phyloP scores from a whole-genome alignment of 2,329 filamentous ascomycete genomes.

The Alternaria atra region DNA sequence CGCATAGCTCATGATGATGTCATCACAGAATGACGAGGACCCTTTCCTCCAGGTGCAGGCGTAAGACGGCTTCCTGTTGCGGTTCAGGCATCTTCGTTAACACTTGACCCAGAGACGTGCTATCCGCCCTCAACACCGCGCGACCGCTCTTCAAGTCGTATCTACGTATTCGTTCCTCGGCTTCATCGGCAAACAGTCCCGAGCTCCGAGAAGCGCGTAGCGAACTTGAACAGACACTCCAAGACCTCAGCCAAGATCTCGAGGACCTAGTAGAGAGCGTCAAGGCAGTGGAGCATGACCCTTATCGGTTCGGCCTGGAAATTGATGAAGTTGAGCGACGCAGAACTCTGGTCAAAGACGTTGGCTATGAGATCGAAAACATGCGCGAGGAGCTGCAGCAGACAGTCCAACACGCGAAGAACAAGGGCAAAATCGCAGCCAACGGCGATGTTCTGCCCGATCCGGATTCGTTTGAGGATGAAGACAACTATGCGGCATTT shows the following conservation, averaged over 20 bases:
- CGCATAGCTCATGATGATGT: constrained; percentile 45
- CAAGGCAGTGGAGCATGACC: constrained; percentile 84
- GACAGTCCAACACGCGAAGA: constrained; percentile 57
- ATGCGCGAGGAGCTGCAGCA: constrained; percentile 85
- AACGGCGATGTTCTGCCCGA: constrained; percentile 65
- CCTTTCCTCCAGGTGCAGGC: constrained; percentile 62
- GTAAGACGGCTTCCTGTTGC: constrained; percentile 35
- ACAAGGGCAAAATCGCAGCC: constrained; percentile 49
- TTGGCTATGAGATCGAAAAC: constrained; percentile 85
- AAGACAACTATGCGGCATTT: constrained; percentile 77
- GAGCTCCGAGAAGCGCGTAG: constrained; percentile 69
- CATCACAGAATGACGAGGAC: constrained; percentile 53
- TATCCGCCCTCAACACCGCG: constrained; percentile 79
- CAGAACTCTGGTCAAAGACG: constrained; percentile 83
- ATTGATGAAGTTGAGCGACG: constrained; percentile 82
- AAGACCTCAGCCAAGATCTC: constrained; percentile 81
- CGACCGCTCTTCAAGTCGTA: constrained; percentile 93
- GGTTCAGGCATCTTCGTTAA: constrained; percentile 30
- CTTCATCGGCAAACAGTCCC: constrained; percentile 70
- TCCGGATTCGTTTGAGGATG: constrained; percentile 66
- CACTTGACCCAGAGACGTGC: constrained; percentile 76
- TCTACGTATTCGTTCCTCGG: constrained; percentile 90
- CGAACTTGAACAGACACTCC: constrained; percentile 82
- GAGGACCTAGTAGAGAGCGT: constrained; percentile 89
- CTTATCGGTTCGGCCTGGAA: constrained; percentile 85